Evolutionary conservation across 306 rosid species (phyloP).

Genomic region (Psophocarpus tetragonolobus): DNA sequence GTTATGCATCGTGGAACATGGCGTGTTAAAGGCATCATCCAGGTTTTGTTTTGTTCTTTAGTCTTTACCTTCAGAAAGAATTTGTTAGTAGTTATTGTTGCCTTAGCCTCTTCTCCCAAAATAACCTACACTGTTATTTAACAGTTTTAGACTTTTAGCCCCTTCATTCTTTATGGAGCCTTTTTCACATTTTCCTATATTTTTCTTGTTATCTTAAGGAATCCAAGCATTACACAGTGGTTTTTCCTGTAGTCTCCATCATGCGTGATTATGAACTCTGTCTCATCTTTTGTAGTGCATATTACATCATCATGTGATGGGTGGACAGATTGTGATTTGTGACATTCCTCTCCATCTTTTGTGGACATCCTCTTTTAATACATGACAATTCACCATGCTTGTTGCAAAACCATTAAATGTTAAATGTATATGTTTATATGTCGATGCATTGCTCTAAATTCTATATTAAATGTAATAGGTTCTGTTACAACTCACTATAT

Average conservation of each 20-base stretch:
- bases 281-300: background rate
- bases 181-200: background rate
- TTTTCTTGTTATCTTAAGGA: background rate
- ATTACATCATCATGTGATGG: background rate
- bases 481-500: background rate
- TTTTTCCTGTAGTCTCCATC: background rate
- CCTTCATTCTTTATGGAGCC: background rate
- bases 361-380: background rate
- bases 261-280: background rate
- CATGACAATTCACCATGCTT: background rate
- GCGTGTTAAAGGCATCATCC: slow-evolving; percentile 70
- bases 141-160: background rate
- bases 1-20: slow-evolving; percentile 48
- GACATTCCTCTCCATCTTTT: background rate
- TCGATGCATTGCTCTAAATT: background rate
- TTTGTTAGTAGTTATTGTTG: background rate
- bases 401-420: background rate
- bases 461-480: background rate
- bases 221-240: background rate
- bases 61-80: background rate
- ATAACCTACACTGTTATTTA: background rate
- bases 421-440: background rate
- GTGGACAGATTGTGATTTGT: background rate
- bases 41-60: slow-evolving; percentile 43
- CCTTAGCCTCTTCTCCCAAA: background rate